phyloP scores from a whole-genome alignment of 352 stramenopile species.

The Phytophthora pluvialis region DNA sequence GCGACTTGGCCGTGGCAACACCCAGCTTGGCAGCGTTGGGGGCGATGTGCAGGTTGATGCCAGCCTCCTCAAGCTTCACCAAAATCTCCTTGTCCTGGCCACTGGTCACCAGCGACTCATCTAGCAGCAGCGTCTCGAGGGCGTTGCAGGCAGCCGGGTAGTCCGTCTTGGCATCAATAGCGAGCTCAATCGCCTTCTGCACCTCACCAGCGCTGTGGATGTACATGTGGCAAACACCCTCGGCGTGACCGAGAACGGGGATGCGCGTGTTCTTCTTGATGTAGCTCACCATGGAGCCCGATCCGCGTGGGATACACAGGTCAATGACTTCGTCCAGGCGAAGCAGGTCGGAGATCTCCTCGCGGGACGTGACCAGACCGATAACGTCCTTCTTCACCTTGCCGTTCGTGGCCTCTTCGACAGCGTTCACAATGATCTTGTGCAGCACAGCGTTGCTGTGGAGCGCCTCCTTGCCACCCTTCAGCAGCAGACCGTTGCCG shows the following conservation, averaged over 20 bases:
- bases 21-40: conserved; percentile 83
- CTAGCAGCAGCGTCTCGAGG: conserved; percentile 96
- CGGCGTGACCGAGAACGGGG: conserved; percentile 97
- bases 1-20: conserved; percentile 73
- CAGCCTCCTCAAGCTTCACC: conserved; percentile 82
- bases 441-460: conserved; percentile 93
- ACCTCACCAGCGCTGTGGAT: conserved; percentile 92
- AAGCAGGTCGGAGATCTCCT: conserved; percentile 94
- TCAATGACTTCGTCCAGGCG: conserved; percentile 97
- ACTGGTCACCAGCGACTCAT: conserved; percentile 86
- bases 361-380: conserved; percentile 94
- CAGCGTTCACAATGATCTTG: conserved; percentile 93
- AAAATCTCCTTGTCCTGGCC: conserved; percentile 83
- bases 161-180: conserved; percentile 98
- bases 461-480: conserved; percentile 96
- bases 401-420: conserved; percentile 88
- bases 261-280: conserved; percentile 98
- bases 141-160: conserved; percentile 99
- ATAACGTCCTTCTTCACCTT: conserved; percentile 94
- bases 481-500: conserved; percentile 97
- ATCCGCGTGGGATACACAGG: conserved; percentile 97
- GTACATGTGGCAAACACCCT: conserved; percentile 99
- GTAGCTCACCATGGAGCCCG: conserved; percentile 94
- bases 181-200: conserved; percentile 87
- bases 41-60: conserved; percentile 94